Evolutionary conservation across 257 asterid species (phyloP).

Genomic region (Nicotiana attenuata): DNA sequence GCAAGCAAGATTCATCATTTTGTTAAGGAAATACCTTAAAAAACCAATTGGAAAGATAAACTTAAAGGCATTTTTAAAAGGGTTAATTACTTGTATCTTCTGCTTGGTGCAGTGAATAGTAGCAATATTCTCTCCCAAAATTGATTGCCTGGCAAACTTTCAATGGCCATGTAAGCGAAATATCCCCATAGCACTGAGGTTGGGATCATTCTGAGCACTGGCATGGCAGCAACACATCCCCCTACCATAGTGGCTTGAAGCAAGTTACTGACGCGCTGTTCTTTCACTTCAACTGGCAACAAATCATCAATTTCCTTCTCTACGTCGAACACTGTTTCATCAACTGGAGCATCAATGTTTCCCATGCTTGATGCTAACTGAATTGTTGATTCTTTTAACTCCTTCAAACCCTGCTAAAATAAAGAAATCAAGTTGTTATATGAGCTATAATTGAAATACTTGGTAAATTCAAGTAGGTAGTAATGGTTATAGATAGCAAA

Average conservation of each 20-base stretch:
- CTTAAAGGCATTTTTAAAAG: background rate
- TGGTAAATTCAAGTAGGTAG: background rate
- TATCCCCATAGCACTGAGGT: constrained; percentile 95
- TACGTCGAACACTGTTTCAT: constrained; percentile 67
- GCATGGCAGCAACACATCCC: constrained; percentile 85
- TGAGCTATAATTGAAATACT: background rate
- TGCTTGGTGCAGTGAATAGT: constrained; percentile 74
- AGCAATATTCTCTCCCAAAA: constrained; percentile 82
- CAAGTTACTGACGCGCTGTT: constrained; percentile 82
- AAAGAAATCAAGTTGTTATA: background rate
- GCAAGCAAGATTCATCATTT: constrained; percentile 5
- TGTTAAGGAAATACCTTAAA: background rate
- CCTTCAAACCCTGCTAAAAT: constrained; percentile 66
- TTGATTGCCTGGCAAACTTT: constrained; percentile 84
- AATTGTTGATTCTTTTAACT: constrained; percentile 71
- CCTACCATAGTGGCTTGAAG: constrained; percentile 75
- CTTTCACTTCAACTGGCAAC: constrained; percentile 83
- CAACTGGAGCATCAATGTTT: constrained; percentile 67
- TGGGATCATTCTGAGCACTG: constrained; percentile 79
- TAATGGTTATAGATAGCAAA: background rate
- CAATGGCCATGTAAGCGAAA: constrained; percentile 92
- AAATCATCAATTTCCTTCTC: constrained; percentile 83
- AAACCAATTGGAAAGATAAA: background rate
- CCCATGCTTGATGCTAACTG: constrained; percentile 81
- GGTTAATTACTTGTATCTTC: constrained; percentile 63